Conservation (phyloP, 2,329 filamentous ascomycete genomes). For the Tolypocladium inflatum region DNA sequence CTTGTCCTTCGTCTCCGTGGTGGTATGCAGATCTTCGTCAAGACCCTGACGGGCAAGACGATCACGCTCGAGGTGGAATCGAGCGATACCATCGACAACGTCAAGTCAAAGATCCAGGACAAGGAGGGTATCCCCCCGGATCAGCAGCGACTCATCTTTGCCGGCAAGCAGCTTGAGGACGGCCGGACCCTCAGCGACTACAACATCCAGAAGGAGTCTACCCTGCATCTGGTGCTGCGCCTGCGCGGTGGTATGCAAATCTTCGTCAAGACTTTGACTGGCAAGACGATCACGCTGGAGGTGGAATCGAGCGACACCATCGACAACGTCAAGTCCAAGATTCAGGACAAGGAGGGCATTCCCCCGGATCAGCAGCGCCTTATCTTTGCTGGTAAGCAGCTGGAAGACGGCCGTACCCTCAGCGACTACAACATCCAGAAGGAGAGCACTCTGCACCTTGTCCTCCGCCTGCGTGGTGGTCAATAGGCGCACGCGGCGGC, state of each 20-base stretch:
- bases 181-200: conserved; percentile 87
- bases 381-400: conserved; percentile 93
- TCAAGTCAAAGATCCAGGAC: conserved; percentile 88
- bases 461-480: conserved; percentile 85
- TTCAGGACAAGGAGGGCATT: conserved; percentile 97
- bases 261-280: conserved; percentile 75
- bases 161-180: conserved; percentile 88
- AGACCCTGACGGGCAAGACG: conserved; percentile 85
- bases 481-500: conserved; percentile 15
- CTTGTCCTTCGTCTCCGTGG: conserved; percentile 63
- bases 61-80: conserved; percentile 89
- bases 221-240: conserved; percentile 70
- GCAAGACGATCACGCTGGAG: conserved; percentile 90
- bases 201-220: conserved; percentile 93
- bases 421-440: conserved; percentile 96
- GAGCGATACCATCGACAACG: conserved; percentile 86
- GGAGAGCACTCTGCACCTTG: conserved; percentile 77
- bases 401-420: conserved; percentile 86
- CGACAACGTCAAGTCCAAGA: conserved; percentile 96
- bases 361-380: conserved; percentile 92
- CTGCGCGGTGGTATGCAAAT: conserved; percentile 75
- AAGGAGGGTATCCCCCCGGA: conserved; percentile 92
- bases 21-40: conserved; percentile 67
- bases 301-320: conserved; percentile 87
- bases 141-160: conserved; percentile 89